Conservation (phyloP, 352 stramenopile species). For the Phytophthora constricta region DNA sequence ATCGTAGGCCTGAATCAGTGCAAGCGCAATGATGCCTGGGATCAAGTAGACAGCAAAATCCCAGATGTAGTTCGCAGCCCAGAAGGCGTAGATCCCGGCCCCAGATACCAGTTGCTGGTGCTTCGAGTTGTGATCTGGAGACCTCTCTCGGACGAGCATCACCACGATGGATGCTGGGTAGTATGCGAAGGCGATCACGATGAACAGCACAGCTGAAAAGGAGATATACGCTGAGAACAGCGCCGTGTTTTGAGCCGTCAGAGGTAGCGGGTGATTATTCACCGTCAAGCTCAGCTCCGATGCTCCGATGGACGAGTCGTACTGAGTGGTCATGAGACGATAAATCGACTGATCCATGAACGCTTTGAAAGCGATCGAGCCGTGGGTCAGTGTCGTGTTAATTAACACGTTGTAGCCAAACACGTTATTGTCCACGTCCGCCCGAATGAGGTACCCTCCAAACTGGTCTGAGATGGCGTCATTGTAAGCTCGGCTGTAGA, state of each 20-base stretch:
- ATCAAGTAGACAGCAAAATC: slow-evolving; percentile 91
- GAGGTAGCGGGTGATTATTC: slow-evolving; percentile 58
- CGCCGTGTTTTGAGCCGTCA: slow-evolving; percentile 44
- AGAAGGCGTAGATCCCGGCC: slow-evolving; percentile 92
- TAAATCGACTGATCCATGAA: slow-evolving; percentile 60
- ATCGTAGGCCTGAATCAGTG: slow-evolving; percentile 47
- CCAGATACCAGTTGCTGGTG: slow-evolving; percentile 95
- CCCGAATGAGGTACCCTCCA: slow-evolving; percentile 45
- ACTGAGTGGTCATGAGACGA: slow-evolving; percentile 33
- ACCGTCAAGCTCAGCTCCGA: slow-evolving; percentile 42
- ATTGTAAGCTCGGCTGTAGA: slow-evolving; percentile 45
- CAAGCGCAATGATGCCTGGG: slow-evolving; percentile 38
- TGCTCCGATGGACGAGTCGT: slow-evolving; percentile 12
- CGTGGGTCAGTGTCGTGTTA: slow-evolving; percentile 59
- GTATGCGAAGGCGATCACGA: slow-evolving; percentile 91
- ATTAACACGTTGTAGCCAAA: slow-evolving; percentile 55
- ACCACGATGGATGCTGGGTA: slow-evolving; percentile 89
- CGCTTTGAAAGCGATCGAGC: slow-evolving; percentile 53
- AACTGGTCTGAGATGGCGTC: slow-evolving; percentile 40
- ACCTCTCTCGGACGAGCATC: slow-evolving; percentile 93
- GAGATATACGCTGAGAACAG: slow-evolving; percentile 49
- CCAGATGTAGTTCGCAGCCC: slow-evolving; percentile 93
- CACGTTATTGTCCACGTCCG: slow-evolving; percentile 27
- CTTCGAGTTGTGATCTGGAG: slow-evolving; percentile 94
- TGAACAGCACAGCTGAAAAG: slow-evolving; percentile 68